A percentile compares a stretch with the other conserved stretches of the same genome.
These are phyloP conservation scores for Pseudogymnoascus sp. DNA, from an alignment of 2,329 filamentous ascomycete species.

Conservation along the genomic window DNA sequence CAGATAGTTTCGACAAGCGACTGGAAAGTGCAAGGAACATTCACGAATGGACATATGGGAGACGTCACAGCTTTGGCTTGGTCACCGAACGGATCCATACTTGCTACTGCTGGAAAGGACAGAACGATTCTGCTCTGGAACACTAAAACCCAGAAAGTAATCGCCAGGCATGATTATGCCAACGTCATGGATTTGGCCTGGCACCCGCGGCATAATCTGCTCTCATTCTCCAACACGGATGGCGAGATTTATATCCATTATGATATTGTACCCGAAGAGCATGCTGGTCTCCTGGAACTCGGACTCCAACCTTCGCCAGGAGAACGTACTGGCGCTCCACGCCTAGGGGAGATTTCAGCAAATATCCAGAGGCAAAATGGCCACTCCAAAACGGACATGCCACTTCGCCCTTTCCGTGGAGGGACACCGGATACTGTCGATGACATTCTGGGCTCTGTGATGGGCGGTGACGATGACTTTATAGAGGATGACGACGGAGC, in stretches of 20 bases:
- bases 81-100: constrained; percentile 88
- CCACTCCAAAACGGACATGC: constrained; percentile 36
- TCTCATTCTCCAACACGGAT: constrained; percentile 87
- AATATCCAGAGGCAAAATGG: constrained; percentile 58
- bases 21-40: constrained; percentile 79
- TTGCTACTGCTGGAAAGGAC: constrained; percentile 64
- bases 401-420: constrained; percentile 44
- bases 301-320: constrained; percentile 71
- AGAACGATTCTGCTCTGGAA: constrained; percentile 78
- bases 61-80: constrained; percentile 84
- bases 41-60: constrained; percentile 70
- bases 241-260: constrained; percentile 90
- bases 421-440: constrained; percentile 72
- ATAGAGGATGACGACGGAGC: constrained; percentile 93
- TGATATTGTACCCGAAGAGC: constrained; percentile 56
- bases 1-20: constrained; percentile 82
- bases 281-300: constrained; percentile 48
- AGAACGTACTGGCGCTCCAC: constrained; percentile 56
- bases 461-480: constrained; percentile 61
- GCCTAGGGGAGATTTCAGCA: constrained; percentile 60
- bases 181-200: constrained; percentile 82
- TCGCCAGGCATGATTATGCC: constrained; percentile 71
- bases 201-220: constrained; percentile 82
- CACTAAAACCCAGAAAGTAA: constrained; percentile 72
- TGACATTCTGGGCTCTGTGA: constrained; percentile 63